A percentile compares a stretch with the other conserved stretches of the same genome.
Conservation (phyloP, 2,329 filamentous ascomycete genomes). For the Penicillium sclerotiorum region DNA sequence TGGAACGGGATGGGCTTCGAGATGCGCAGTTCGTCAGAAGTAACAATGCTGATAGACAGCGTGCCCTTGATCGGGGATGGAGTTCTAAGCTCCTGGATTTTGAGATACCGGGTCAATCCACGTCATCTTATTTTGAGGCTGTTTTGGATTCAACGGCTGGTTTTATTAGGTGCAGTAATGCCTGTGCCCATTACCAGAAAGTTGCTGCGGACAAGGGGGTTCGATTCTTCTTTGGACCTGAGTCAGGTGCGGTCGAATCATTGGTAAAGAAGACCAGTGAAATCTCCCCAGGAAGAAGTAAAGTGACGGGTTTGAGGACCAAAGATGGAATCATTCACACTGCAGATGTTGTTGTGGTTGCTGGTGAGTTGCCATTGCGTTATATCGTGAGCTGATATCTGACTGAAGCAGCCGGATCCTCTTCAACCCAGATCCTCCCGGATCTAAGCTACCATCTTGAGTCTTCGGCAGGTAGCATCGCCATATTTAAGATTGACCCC, state of each 20-base stretch:
- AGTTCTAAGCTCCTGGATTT: slow-evolving; percentile 19
- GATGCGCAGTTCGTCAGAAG: slow-evolving; percentile 20
- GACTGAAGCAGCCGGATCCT: slow-evolving; percentile 31
- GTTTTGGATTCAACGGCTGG: slow-evolving; percentile 18
- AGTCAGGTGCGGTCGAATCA: slow-evolving; percentile 25
- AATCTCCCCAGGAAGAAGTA: neutral
- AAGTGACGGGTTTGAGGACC: slow-evolving; percentile 24
- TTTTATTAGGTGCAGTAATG: slow-evolving; percentile 18
- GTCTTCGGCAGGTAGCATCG: slow-evolving; percentile 33
- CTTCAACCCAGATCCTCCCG: slow-evolving; percentile 34
- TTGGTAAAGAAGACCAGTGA: slow-evolving; percentile 22
- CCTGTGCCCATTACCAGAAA: slow-evolving; percentile 18
- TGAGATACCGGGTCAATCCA: slow-evolving; percentile 10
- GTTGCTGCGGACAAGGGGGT: slow-evolving; percentile 28
- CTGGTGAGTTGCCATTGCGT: slow-evolving; percentile 17
- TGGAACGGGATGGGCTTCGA: slow-evolving; percentile 19
- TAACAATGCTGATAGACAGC: slow-evolving; percentile 14
- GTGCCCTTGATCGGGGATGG: slow-evolving; percentile 15
- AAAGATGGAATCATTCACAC: slow-evolving; percentile 22
- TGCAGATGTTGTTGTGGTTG: slow-evolving; percentile 27
- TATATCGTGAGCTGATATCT: neutral
- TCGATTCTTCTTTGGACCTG: slow-evolving; percentile 27
- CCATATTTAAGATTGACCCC: slow-evolving; percentile 31
- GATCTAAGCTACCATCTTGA: slow-evolving; percentile 33
- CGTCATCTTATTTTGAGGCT: slow-evolving; percentile 11